Percentiles rank a stretch among this genome's conserved stretches.
Conservation (phyloP, 768 basidiomycete genomes). For the Lactifluus echinatus region DNA sequence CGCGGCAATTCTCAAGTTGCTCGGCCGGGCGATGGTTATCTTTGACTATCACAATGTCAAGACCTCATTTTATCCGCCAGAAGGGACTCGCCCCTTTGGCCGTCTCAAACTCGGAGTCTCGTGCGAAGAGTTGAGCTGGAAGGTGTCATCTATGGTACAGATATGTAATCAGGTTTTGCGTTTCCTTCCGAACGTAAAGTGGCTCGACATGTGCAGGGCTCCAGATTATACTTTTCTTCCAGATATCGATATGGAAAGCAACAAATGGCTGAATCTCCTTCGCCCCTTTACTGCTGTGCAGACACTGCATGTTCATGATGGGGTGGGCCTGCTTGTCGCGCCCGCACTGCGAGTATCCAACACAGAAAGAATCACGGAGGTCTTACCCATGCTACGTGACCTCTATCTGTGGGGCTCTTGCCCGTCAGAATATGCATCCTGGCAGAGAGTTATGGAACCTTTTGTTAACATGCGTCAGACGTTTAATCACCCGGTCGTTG, state of each 20-base stretch:
- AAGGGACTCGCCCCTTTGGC: background rate
- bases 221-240: no score
- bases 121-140: background rate
- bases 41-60: background rate
- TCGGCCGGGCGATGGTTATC: background rate
- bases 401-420: no score
- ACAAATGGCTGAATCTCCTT: background rate
- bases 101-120: background rate
- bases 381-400: no score
- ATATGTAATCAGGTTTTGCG: background rate
- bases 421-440: no score
- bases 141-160: background rate
- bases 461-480: no score
- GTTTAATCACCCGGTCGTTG: no score
- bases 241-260: background rate
- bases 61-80: background rate
- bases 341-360: no score
- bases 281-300: no score
- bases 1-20: background rate
- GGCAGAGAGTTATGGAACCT: no score
- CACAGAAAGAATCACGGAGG: no score
- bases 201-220: background rate
- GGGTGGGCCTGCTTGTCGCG: no score
- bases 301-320: no score
- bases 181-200: background rate